phyloP scores from a whole-genome alignment of 257 asterid species.

The Solanum tarapatanum region DNA sequence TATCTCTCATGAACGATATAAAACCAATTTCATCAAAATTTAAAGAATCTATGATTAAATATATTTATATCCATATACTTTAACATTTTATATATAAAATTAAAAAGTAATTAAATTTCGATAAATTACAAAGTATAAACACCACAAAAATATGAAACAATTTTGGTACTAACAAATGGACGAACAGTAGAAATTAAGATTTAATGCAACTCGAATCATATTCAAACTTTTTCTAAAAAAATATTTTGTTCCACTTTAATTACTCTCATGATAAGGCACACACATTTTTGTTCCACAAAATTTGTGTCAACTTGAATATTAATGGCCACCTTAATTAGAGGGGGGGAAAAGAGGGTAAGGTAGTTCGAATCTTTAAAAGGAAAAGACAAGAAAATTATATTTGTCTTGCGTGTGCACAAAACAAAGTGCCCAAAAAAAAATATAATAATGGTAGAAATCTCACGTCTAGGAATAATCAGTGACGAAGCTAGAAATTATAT shows the following conservation, averaged over 20 bases:
- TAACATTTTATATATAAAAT: background rate
- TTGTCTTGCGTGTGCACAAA: background rate
- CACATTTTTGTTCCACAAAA: background rate
- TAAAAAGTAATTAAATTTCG: background rate
- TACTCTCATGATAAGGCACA: background rate
- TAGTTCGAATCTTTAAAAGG: background rate
- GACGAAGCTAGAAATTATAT: no score
- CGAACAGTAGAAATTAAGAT: background rate
- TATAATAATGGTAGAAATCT: no score
- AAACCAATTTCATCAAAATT: background rate
- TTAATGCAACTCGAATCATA: background rate
- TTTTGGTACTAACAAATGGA: background rate
- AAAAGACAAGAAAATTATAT: background rate
- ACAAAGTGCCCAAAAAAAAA: background rate
- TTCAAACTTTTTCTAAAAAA: background rate
- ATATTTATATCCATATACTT: background rate
- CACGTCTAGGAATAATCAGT: no score
- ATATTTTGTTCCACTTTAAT: background rate
- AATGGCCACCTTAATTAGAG: background rate
- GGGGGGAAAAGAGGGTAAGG: background rate
- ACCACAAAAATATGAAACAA: background rate
- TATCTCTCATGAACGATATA: background rate
- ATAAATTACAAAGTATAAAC: background rate
- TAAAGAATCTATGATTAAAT: background rate
- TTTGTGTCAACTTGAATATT: background rate